Percentiles rank a stretch among this genome's conserved stretches.
Conservation (phyloP, 2,329 filamentous ascomycete genomes). For the Ophiocordyceps camponoti-rufipedis region DNA sequence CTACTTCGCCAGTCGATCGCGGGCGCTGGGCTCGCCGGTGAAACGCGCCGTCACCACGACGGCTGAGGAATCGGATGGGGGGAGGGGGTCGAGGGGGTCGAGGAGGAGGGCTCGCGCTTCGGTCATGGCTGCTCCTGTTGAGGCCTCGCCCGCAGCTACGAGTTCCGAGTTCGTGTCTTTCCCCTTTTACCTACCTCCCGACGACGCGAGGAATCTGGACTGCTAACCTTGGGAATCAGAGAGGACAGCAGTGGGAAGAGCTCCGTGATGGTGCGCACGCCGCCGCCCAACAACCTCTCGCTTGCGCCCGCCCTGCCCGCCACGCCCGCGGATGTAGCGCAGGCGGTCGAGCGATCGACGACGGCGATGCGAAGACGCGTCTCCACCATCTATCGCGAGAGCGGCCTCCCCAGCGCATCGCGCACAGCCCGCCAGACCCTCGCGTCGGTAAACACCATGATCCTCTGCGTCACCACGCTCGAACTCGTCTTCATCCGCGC, state of each 20-base stretch:
- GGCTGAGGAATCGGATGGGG: conserved; percentile 16
- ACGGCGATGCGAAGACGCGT: conserved; percentile 48
- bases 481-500: conserved; percentile 54
- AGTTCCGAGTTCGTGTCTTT: neutral
- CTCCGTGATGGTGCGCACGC: conserved; percentile 11
- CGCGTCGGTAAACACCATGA: conserved; percentile 54
- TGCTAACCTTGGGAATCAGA: too few relatives aligned
- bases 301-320: conserved; percentile 51
- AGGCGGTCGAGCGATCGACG: conserved; percentile 56
- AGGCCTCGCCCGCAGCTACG: neutral
- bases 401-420: conserved; percentile 47
- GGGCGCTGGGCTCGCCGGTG: conserved; percentile 39
- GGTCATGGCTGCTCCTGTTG: neutral
- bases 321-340: conserved; percentile 60
- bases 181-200: too few relatives aligned
- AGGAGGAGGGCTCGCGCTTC: conserved; percentile 11
- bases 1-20: conserved; percentile 56
- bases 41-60: conserved; percentile 27
- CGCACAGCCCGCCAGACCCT: conserved; percentile 49
- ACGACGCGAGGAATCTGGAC: too few relatives aligned
- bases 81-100: conserved; percentile 27
- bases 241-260: too few relatives aligned
- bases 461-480: conserved; percentile 47
- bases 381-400: conserved; percentile 42
- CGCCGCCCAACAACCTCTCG: conserved; percentile 31